These are phyloP conservation scores for Toxicodendron radicans DNA, from an alignment of 345 rosid species.

Conservation along the genomic window DNA sequence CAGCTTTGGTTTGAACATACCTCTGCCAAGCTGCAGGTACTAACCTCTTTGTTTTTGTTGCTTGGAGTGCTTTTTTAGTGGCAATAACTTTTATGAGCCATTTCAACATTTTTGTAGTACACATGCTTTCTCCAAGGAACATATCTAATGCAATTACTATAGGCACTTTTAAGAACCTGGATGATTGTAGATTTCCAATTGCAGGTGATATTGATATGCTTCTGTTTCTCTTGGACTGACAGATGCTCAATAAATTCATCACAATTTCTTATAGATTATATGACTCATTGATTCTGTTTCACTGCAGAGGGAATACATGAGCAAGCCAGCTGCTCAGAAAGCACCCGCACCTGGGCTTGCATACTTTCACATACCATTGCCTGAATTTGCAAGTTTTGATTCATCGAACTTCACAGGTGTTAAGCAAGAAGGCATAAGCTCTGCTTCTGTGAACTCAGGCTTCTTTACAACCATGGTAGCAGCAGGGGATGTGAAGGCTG, in stretches of 20 bases:
- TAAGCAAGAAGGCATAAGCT: slow-evolving; percentile 68
- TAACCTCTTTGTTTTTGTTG: neutral
- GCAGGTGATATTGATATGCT: neutral
- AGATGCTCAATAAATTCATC: neutral
- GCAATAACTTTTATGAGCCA: neutral
- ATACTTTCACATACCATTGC: slow-evolving; percentile 88
- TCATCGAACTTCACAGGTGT: slow-evolving; percentile 67
- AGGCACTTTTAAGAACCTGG: neutral
- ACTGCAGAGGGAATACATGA: slow-evolving; percentile 59
- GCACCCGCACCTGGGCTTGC: slow-evolving; percentile 83
- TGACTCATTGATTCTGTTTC: neutral
- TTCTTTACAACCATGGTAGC: slow-evolving; percentile 80
- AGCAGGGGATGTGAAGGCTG: slow-evolving; percentile 84
- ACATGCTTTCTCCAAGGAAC: neutral
- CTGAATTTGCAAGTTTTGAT: slow-evolving; percentile 62
- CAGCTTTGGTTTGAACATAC: slow-evolving; percentile 83
- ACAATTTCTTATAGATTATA: neutral
- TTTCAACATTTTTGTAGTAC: neutral
- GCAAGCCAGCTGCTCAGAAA: slow-evolving; percentile 54
- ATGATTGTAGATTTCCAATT: neutral
- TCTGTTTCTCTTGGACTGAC: neutral
- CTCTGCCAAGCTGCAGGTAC: slow-evolving; percentile 70
- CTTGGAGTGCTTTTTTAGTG: neutral
- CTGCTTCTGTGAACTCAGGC: slow-evolving; percentile 78
- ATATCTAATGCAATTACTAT: neutral